A percentile compares a stretch with the other conserved stretches of the same genome.
These are phyloP conservation scores for Aspergillus kassunensis DNA, from an alignment of 495 filamentous ascomycete genomes.

Conservation along the genomic window DNA sequence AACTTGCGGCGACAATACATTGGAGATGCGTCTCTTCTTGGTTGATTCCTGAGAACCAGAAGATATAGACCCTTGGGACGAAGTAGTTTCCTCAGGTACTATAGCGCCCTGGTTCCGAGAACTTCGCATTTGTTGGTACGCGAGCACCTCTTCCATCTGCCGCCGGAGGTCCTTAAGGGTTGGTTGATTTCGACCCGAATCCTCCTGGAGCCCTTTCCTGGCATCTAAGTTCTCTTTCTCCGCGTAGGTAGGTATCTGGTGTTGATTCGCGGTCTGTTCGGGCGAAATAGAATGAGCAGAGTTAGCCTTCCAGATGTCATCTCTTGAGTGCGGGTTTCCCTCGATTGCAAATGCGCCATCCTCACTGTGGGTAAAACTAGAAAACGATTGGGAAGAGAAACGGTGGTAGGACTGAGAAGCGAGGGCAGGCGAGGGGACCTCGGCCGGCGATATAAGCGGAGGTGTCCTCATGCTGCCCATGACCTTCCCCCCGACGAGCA, in stretches of 20 bases:
- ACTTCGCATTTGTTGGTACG: slow-evolving; percentile 45
- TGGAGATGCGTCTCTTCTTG: slow-evolving; percentile 33
- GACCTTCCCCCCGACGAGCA: slow-evolving; percentile 33
- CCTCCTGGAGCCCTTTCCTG: slow-evolving; percentile 25
- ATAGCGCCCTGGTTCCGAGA: slow-evolving; percentile 22
- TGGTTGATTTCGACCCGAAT: slow-evolving; percentile 37
- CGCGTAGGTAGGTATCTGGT: slow-evolving; percentile 10
- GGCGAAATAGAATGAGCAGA: slow-evolving; percentile 15
- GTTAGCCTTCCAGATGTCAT: slow-evolving; percentile 26
- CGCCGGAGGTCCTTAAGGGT: slow-evolving; percentile 40
- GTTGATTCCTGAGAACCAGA: slow-evolving; percentile 25
- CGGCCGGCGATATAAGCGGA: slow-evolving; percentile 43
- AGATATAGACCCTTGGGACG: slow-evolving; percentile 17
- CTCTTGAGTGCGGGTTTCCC: slow-evolving; percentile 16
- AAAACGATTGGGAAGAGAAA: slow-evolving; percentile 26
- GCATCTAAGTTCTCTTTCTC: slow-evolving; percentile 26
- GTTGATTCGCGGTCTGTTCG: slow-evolving; percentile 21
- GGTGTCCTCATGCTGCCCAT: slow-evolving; percentile 42
- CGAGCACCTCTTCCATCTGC: slow-evolving; percentile 47
- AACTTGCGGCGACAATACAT: slow-evolving; percentile 22
- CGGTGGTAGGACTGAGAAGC: slow-evolving; percentile 26
- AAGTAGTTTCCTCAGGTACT: slow-evolving; percentile 14
- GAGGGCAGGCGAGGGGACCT: slow-evolving; percentile 32
- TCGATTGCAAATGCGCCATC: slow-evolving; percentile 20
- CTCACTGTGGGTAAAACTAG: slow-evolving; percentile 17